These are phyloP conservation scores for Candida buenavistaensis DNA, from an alignment of 1,139 yeast species.

Conservation along the genomic window DNA sequence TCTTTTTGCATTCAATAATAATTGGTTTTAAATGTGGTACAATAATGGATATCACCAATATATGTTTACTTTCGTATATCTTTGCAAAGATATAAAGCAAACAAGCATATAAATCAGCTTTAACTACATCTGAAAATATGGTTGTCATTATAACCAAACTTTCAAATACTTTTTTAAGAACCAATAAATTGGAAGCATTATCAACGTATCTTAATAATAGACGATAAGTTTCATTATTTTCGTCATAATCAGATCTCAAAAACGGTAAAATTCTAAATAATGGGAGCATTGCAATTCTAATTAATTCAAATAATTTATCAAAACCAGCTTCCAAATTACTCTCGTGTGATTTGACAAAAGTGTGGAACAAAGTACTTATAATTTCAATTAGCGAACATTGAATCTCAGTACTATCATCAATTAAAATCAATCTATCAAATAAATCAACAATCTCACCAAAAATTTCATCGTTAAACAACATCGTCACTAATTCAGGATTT, in stretches of 20 bases:
- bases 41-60: constrained; percentile 47
- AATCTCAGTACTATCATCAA: constrained; percentile 54
- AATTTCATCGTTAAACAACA: constrained; percentile 65
- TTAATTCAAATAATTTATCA: constrained; percentile 78
- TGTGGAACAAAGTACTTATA: constrained; percentile 48
- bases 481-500: constrained; percentile 56
- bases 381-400: constrained; percentile 57
- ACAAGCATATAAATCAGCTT: constrained; percentile 70
- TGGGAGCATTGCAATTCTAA: constrained; percentile 71
- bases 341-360: constrained; percentile 22
- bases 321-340: constrained; percentile 55
- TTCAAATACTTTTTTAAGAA: constrained; percentile 56
- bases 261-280: constrained; percentile 62
- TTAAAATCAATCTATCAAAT: constrained; percentile 68
- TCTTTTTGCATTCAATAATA: constrained; percentile 28
- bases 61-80: constrained; percentile 52
- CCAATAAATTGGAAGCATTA: constrained; percentile 32
- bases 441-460: constrained; percentile 77
- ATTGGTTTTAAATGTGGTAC: constrained; percentile 61
- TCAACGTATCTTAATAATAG: constrained; percentile 33
- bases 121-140: constrained; percentile 65
- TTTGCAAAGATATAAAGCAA: constrained; percentile 62
- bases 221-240: constrained; percentile 32
- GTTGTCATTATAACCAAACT: constrained; percentile 61
- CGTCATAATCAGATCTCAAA: constrained; percentile 47